Base-by-base conservation (phyloP, 306 rosid genomes). In the Crataegus laevigata region DNA sequence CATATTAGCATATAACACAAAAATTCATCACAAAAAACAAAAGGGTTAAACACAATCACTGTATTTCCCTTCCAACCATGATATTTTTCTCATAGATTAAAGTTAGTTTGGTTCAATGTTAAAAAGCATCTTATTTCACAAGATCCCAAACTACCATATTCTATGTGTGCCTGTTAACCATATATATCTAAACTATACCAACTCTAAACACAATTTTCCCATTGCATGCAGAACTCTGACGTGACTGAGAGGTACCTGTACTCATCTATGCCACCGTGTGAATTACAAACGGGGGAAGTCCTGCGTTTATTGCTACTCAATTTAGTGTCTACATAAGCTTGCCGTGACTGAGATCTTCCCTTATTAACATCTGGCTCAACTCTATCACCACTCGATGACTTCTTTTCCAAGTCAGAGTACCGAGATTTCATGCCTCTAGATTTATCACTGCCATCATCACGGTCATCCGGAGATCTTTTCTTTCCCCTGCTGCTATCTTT, bases 381-480 rank as follows among this genome's bases (percentile, higher is more conserved):
- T 84, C 87, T 91, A 81, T 79, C 88, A 75, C 84, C 85, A 69
- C 89, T 89, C 78, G 72, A 70, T 76, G 82, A 80, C 81, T 86
- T 96, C 85, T 90, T 92, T 85, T 92, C 98, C 40, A 83, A 64
- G 66, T 90, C 94, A 75, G 91, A 74, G 82, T 85, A 86, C 40
- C 86, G 87, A 79, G 80, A 72, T 82, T 89, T 96, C 64, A 78
- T 78, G 77, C 84, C 84, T 84, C 91, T 88, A 71, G 91, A 84
- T 77, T 88, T 93, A 73, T 92, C 93, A 84, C 42, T 58, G 72
- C 78, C 77, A 77, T 90, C 99, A 80, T 90, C 96, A 43, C 84
- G 90, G 71, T 88, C 99, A 78, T 86, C 91, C 19, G 92, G 88
- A 58, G 92, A 83, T 84, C 93, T 87, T 88, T 85, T 96, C 90